Conservation (phyloP, 331 rosid species). For the Pyrus hybrid region DNA sequence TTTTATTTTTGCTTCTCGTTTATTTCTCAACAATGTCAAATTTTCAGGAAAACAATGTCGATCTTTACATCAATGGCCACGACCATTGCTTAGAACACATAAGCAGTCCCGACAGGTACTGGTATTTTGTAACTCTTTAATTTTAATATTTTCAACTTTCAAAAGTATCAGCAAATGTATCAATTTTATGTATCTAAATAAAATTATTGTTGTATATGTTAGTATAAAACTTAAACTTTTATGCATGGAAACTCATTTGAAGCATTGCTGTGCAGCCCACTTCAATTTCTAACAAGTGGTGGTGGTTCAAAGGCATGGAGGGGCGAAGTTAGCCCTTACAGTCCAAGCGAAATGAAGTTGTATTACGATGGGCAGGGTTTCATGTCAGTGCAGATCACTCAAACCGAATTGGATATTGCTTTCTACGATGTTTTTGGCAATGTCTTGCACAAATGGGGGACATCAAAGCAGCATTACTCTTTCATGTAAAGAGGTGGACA, state of each 20-base stretch:
- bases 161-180: no score
- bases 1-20: neutral
- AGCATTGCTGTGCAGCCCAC: constrained; percentile 28
- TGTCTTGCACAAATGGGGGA: constrained; percentile 52
- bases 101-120: constrained; percentile 43
- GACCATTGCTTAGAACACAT: constrained; percentile 78
- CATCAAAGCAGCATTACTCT: constrained; percentile 28
- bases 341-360: constrained; percentile 48
- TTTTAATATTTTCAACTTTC: neutral
- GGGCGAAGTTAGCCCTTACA: constrained; percentile 30
- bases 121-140: neutral
- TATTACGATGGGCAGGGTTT: constrained; percentile 91
- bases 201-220: no score
- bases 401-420: constrained; percentile 22
- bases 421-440: constrained; percentile 57
- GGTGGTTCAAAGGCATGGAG: constrained; percentile 93
- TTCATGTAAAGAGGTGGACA: neutral
- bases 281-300: constrained; percentile 72
- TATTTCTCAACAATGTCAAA: neutral
- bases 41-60: constrained; percentile 47
- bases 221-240: no score
- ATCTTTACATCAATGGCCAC: constrained; percentile 78
- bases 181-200: no score
- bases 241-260: no score
- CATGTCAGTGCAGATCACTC: constrained; percentile 55